These are phyloP conservation scores for Amauroascus verrucosus DNA, from an alignment of 2,329 filamentous ascomycete genomes.

Conservation along the genomic window DNA sequence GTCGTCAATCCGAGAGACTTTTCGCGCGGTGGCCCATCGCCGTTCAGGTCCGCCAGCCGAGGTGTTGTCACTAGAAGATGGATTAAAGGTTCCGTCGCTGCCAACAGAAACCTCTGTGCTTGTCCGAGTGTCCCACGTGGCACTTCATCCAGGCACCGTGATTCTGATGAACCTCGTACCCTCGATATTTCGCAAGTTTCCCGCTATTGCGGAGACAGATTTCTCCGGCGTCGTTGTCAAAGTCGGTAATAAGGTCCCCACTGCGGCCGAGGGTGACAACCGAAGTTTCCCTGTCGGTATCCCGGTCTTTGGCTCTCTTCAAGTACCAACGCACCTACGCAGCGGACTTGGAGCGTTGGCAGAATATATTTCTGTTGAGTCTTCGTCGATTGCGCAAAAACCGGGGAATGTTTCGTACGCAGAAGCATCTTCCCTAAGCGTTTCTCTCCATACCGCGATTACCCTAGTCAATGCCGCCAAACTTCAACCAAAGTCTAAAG, in stretches of 20 bases:
- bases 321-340: constrained; percentile 10
- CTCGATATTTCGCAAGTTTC: constrained; percentile 10
- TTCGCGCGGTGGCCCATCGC: constrained; percentile 8
- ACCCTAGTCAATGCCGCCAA: constrained; percentile 11
- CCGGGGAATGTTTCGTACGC: constrained; percentile 8
- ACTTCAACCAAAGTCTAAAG: constrained; percentile 4
- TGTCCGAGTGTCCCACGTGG: constrained; percentile 15
- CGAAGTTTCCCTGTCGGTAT: constrained; percentile 10
- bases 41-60: constrained; percentile 7
- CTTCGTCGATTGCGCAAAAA: constrained; percentile 8
- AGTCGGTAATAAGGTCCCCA: constrained; percentile 6
- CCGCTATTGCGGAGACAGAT: constrained; percentile 14
- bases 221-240: constrained; percentile 14
- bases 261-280: neutral
- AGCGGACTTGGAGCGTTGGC: constrained; percentile 9
- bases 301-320: constrained; percentile 14
- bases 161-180: constrained; percentile 14
- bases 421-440: constrained; percentile 10
- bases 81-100: constrained; percentile 3
- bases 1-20: constrained; percentile 3
- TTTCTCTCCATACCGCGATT: constrained; percentile 11
- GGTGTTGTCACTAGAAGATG: constrained; percentile 8
- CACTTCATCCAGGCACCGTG: constrained; percentile 12
- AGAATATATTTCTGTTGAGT: constrained; percentile 13
- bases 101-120: constrained; percentile 14